Evolutionary conservation across 2,329 filamentous ascomycete species (phyloP).

Genomic region (Cladophialophora immunda): DNA sequence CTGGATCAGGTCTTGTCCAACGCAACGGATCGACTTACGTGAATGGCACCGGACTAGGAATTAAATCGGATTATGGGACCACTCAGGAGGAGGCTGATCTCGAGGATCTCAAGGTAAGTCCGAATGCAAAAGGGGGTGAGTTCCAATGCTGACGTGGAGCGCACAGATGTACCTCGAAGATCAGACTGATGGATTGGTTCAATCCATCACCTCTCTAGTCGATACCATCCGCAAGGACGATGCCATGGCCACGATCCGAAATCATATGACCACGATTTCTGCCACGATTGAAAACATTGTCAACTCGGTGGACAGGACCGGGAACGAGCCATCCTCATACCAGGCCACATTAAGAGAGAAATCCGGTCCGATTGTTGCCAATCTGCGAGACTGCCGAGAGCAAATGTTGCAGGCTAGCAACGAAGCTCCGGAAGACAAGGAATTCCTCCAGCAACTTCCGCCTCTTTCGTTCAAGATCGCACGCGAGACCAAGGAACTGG

Average conservation of each 20-base stretch:
- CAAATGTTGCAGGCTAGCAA: conserved; percentile 71
- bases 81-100: conserved; percentile 58
- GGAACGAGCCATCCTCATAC: conserved; percentile 57
- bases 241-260: conserved; percentile 69
- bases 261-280: conserved; percentile 75
- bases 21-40: conserved; percentile 30
- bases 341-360: conserved; percentile 54
- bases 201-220: conserved; percentile 83
- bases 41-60: conserved; percentile 36
- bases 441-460: conserved; percentile 75
- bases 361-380: conserved; percentile 51
- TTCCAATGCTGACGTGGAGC: neutral
- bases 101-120: conserved; percentile 67
- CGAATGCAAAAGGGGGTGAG: neutral
- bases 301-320: conserved; percentile 68
- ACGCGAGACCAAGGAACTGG: conserved; percentile 79
- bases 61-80: conserved; percentile 48
- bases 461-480: conserved; percentile 89
- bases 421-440: conserved; percentile 64
- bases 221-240: conserved; percentile 73
- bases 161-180: conserved; percentile 78
- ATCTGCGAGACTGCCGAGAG: conserved; percentile 69
- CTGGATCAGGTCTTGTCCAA: conserved; percentile 19
- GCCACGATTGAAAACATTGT: conserved; percentile 76
- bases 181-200: conserved; percentile 79